Base-by-base conservation (phyloP, 2,329 filamentous ascomycete species). In the Endocalyx cinctus region DNA sequence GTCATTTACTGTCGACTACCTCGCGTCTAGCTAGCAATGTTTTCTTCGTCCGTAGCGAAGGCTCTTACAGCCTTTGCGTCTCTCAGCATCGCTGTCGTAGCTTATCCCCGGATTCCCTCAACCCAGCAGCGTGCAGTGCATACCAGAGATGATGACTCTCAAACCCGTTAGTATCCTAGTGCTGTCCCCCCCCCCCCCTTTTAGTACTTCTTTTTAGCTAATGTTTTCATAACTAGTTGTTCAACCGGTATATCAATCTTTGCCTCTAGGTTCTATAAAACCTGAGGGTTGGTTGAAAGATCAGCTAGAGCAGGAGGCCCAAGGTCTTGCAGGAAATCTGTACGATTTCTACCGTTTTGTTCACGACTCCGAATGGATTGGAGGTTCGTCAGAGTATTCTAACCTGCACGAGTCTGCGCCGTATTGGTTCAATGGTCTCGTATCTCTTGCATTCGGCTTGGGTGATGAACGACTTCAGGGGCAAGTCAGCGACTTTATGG, bases 371-470 rank as follows among this genome's bases (percentile, higher is more conserved):
- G 56, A 58, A 12, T 79, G 72, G 72, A 48, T 72, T 2, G 73
- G 71, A 3, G 70, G 72, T 5, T 45, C 57, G 19, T 48, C 57
- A 4, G 72, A 77, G 42, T 78, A 78, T 45, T 72, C 63, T 10
- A 53, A 54, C 15, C 55, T 77, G 3, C 65, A 76, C 43, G 74
- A 79, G 54, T 69, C 65, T 2, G 63, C 68, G 17, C 70, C 73
- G 0, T 77, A 77, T 48, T 78, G 73, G 70, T 70, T 75, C 46
- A 77, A 79, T 43, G 69, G 66, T 4, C 57, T 77, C 2, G 72
- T 79, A 2, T 72, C 74, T 13, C 59, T 78, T 16, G 72, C 74
- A 2, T 78, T 70, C 39, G 54, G 53, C 0, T 50, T 72, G 5
- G 58, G 71, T 31, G 66, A 77, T 46, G 42, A 54, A 4, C 53